phyloP scores from a whole-genome alignment of 768 basidiomycete species.

The Macrolepiota albuminosa region DNA sequence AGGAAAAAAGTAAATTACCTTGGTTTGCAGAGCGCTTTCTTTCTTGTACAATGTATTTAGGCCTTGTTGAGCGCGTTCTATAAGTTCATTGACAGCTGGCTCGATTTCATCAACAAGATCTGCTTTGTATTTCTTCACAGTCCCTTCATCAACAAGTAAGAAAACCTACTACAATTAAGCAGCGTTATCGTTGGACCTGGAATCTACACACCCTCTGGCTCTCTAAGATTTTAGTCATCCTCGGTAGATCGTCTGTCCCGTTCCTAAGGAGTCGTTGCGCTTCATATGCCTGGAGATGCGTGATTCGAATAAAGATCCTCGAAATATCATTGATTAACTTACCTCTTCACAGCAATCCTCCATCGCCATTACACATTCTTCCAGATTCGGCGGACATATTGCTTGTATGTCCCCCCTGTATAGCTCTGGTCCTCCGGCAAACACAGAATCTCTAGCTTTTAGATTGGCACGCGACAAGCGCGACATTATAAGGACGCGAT shows the following conservation, averaged over 20 bases:
- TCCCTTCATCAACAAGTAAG: constrained; percentile 66
- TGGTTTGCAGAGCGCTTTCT: constrained; percentile 55
- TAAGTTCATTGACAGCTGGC: constrained; percentile 72
- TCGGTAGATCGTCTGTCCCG: constrained; percentile 66
- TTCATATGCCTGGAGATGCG: constrained; percentile 48
- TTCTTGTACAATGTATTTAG: constrained; percentile 57
- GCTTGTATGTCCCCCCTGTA: constrained; percentile 61
- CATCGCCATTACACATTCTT: constrained; percentile 73
- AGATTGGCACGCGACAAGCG: constrained; percentile 48
- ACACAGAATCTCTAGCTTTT: constrained; percentile 64
- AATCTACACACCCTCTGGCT: constrained; percentile 52
- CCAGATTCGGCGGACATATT: constrained; percentile 65
- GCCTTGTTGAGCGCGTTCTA: constrained; percentile 67
- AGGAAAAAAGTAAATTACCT: constrained; percentile 37
- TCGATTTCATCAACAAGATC: constrained; percentile 78
- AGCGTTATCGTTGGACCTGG: not conserved
- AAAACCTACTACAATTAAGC: constrained; percentile 48
- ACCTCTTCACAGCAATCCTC: constrained; percentile 83
- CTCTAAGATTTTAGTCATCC: constrained; percentile 64
- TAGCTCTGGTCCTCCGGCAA: constrained; percentile 60
- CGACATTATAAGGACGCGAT: constrained; percentile 41
- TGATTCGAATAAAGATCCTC: not conserved
- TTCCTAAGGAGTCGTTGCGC: constrained; percentile 64
- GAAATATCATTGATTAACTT: not conserved
- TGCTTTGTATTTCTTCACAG: constrained; percentile 68